Evolutionary conservation across 805 yeast genomes (phyloP), one percentile per base, ranked within the genome.

Genomic region (Sugiyamaella mastotermitis): DNA sequence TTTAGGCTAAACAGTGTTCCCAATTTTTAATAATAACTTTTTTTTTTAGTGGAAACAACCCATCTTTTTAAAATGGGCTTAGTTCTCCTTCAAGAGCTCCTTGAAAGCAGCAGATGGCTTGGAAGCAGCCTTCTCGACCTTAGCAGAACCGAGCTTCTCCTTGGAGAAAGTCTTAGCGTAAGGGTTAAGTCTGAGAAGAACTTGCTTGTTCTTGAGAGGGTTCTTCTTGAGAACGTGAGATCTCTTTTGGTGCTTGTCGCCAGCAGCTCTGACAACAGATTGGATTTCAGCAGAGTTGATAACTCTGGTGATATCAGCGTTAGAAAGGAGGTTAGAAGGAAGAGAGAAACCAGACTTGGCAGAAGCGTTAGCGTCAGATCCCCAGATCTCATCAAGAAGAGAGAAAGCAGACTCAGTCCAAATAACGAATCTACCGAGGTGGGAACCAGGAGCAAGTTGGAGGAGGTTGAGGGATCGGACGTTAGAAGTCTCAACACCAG

Each of bases 371-470:
- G 88, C 66, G 66, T 83, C 94, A 55, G 95, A 78, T 69, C 95
- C 95, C 92, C 92, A 92, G 77, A 92, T 84, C 54, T 87, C 75
- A 79, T 92, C 99, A 66, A 92, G 80, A 63, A 88, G 79, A 68
- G 88, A 83, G 71, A 92, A 87, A 68, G 99, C 99, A 68, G 86
- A 75, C 78, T 88, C 95, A 66, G 98, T 88, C 98, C 98, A 92
- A 86, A 92, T 86, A 65, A 92, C 83, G 65, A 92, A 92, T 81
- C 98, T 88, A 78, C 98, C 98, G 64, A 92, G 77, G 80, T 92
- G 98, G 67, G 97, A 95, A 83, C 98, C 98, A 72, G 98, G 98
- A 62, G 98, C 98, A 65, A 92, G 83, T 78, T 90, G 97, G 69
- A 92, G 82, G 62, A 92, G 78, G 76, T 92, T 92, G 64, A 92